A percentile compares a stretch with the other conserved stretches of the same genome.
These are phyloP conservation scores for Hygrocybe punicea DNA, from an alignment of 768 basidiomycete genomes.

Conservation along the genomic window DNA sequence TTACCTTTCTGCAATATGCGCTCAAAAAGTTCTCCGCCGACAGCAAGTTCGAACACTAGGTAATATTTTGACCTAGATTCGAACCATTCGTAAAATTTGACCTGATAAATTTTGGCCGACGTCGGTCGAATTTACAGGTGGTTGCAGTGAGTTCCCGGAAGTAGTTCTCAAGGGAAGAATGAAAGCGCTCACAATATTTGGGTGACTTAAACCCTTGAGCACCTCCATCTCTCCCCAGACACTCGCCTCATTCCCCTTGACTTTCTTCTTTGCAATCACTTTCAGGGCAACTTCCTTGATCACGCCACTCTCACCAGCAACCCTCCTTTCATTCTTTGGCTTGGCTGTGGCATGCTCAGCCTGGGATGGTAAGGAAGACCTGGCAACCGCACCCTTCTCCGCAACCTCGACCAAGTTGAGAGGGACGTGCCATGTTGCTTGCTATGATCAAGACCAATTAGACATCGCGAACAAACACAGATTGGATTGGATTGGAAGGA, in stretches of 20 bases:
- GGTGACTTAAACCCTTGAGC: slow-evolving; percentile 82
- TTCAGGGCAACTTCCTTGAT: slow-evolving; percentile 81
- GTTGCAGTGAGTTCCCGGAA: not conserved
- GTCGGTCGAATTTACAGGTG: not conserved
- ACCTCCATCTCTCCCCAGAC: slow-evolving; percentile 96
- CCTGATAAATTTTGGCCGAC: slow-evolving; percentile 57
- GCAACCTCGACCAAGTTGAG: slow-evolving; percentile 54
- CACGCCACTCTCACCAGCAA: slow-evolving; percentile 26
- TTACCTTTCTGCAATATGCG: slow-evolving; percentile 81
- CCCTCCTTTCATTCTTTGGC: slow-evolving; percentile 7
- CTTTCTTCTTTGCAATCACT: slow-evolving; percentile 92
- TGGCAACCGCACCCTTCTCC: slow-evolving; percentile 49
- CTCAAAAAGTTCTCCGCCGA: slow-evolving; percentile 93
- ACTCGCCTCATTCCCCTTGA: slow-evolving; percentile 82
- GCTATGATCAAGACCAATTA: slow-evolving; percentile 35
- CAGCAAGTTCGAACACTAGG: slow-evolving; percentile 90
- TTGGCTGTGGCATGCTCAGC: slow-evolving; percentile 10
- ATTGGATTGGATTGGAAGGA: not conserved
- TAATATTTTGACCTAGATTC: slow-evolving; percentile 93
- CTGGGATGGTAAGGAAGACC: not conserved
- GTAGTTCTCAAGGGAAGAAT: not conserved
- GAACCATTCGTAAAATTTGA: slow-evolving; percentile 96
- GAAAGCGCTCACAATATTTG: slow-evolving; percentile 69
- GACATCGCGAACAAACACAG: too few species aligned
- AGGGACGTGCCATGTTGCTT: slow-evolving; percentile 76